phyloP scores from a whole-genome alignment of 2,329 filamentous ascomycete genomes.

The Aspergillus fumigatiaffinis region DNA sequence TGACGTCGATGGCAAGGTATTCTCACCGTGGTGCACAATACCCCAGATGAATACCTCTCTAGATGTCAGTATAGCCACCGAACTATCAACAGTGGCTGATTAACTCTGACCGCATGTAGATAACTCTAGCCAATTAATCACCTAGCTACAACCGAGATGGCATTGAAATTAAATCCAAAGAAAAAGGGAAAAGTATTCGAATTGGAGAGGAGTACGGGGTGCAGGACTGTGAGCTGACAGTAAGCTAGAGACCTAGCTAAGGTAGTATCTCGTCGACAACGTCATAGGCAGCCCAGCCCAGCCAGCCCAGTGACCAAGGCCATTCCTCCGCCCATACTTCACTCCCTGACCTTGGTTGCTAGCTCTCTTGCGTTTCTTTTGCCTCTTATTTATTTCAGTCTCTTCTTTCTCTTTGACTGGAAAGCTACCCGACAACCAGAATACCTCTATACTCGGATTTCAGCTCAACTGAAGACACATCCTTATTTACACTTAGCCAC shows the following conservation, averaged over 20 bases:
- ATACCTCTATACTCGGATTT: not conserved
- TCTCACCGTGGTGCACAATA: not conserved
- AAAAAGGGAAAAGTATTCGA: too few species aligned
- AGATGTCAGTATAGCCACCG: too few species aligned
- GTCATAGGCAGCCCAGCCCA: constrained; percentile 13
- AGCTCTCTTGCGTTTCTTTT: not conserved
- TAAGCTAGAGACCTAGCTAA: not conserved
- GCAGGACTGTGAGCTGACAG: not conserved
- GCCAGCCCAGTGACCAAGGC: not conserved
- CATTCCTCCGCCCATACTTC: not conserved
- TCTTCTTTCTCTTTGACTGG: not conserved
- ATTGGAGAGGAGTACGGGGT: too few species aligned
- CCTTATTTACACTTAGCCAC: constrained; percentile 7
- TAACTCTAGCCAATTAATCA: not conserved
- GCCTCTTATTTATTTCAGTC: not conserved
- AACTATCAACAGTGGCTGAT: not conserved
- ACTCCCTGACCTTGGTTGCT: not conserved
- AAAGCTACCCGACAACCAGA: not conserved
- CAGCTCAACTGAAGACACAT: constrained; percentile 2
- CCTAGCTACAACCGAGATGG: not conserved
- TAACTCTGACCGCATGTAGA: not conserved
- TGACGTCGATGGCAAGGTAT: constrained; percentile 21
- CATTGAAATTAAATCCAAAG: not conserved
- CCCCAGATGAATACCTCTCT: not conserved
- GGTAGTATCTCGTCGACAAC: constrained; percentile 3